Conservation (phyloP, 176 grass and related monocot species). For the Phoenix roebelenii region DNA sequence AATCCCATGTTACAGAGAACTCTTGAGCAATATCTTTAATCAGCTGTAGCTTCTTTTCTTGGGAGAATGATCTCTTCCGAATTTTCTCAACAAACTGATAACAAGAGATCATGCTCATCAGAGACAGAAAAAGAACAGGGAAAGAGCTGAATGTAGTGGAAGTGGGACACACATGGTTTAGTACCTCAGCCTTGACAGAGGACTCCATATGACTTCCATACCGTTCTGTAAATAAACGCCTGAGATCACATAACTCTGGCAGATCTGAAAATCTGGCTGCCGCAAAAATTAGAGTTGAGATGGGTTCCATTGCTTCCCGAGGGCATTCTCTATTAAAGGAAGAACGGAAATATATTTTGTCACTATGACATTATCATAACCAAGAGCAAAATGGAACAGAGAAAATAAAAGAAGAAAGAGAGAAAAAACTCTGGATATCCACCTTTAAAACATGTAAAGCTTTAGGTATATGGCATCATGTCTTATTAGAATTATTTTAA, state of each 20-base stretch:
- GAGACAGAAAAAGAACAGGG: constrained; percentile 10
- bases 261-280: constrained; percentile 88
- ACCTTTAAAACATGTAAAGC: too few relatives aligned
- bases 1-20: constrained; percentile 49
- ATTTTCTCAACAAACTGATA: constrained; percentile 77
- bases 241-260: constrained; percentile 77
- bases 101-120: constrained; percentile 21
- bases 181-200: constrained; percentile 80
- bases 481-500: too few relatives aligned
- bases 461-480: too few relatives aligned
- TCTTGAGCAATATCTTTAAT: constrained; percentile 74
- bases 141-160: neutral
- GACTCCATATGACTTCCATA: constrained; percentile 52
- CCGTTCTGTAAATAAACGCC: constrained; percentile 60
- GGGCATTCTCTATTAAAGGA: constrained; percentile 66
- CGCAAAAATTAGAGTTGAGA: constrained; percentile 87
- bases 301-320: constrained; percentile 78
- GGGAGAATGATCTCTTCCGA: constrained; percentile 68
- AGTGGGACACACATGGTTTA: constrained; percentile 5
- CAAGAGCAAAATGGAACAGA: neutral
- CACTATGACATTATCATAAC: neutral
- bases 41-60: constrained; percentile 67
- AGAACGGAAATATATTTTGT: constrained; percentile 15
- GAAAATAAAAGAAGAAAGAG: neutral
- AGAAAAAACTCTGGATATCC: too few relatives aligned